Percentiles rank a stretch among this genome's conserved stretches.
Evolutionary conservation across 768 basidiomycete species (phyloP).

Genomic region (Hygrocybe coccinea): DNA sequence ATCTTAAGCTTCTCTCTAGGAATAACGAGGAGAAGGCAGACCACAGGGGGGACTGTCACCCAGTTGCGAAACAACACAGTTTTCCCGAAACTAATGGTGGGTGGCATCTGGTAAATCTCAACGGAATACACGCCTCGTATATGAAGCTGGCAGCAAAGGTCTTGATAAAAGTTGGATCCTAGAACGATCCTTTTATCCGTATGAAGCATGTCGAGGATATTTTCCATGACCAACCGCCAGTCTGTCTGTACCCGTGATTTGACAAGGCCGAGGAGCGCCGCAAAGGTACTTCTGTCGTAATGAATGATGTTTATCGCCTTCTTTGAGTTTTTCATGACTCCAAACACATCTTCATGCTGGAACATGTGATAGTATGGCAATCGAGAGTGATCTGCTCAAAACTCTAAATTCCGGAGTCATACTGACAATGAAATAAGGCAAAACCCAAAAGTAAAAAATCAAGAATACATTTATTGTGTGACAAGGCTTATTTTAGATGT

Average conservation of each 20-base stretch:
- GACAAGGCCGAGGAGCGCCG: slow-evolving; percentile 26
- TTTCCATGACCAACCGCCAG: slow-evolving; percentile 30
- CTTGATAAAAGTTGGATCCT: slow-evolving; percentile 35
- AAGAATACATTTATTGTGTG: no score
- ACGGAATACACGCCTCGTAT: slow-evolving; percentile 25
- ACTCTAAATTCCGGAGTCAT: no score
- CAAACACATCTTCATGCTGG: slow-evolving; percentile 27
- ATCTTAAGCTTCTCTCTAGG: slow-evolving; percentile 29
- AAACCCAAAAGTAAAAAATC: no score
- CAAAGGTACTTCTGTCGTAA: slow-evolving; percentile 32
- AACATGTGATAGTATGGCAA: slow-evolving; percentile 41
- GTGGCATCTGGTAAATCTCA: not conserved
- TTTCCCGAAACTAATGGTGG: not conserved
- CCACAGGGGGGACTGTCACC: slow-evolving; percentile 33
- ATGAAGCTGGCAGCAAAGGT: slow-evolving; percentile 36
- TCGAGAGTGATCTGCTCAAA: no score
- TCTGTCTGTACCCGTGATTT: slow-evolving; percentile 16
- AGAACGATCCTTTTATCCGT: slow-evolving; percentile 24
- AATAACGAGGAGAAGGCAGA: slow-evolving; percentile 34
- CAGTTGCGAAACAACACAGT: slow-evolving; percentile 26
- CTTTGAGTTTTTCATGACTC: slow-evolving; percentile 6
- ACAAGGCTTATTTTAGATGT: no score
- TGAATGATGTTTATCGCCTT: slow-evolving; percentile 18
- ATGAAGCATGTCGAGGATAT: slow-evolving; percentile 20
- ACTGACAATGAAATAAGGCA: no score